Conservation (phyloP, 768 basidiomycete species). For the Boletus pseudo-olivaceus region DNA sequence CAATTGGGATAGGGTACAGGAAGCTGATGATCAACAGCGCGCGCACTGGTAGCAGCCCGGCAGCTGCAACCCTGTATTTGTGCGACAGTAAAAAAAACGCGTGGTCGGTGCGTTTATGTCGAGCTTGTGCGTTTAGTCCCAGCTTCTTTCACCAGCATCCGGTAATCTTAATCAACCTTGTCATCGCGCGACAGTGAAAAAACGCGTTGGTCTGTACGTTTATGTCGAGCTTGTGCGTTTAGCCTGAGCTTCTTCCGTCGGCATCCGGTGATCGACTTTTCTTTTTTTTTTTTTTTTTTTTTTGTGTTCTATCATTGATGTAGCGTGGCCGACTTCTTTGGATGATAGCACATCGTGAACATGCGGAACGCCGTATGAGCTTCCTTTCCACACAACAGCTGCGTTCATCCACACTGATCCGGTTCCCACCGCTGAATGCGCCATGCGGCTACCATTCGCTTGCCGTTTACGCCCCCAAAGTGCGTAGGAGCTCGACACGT, state of each 20-base stretch:
- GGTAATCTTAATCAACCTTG: background rate
- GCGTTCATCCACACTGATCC: background rate
- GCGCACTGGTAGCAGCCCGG: background rate
- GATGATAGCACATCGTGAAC: background rate
- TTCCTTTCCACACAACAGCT: background rate
- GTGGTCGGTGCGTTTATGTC: background rate
- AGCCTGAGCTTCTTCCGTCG: background rate
- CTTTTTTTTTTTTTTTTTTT: background rate
- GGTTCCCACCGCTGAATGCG: background rate
- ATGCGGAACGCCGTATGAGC: background rate
- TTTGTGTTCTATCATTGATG: background rate
- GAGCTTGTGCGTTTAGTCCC: background rate
- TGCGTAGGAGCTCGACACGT: background rate
- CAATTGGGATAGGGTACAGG: background rate
- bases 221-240: background rate
- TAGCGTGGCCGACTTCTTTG: background rate
- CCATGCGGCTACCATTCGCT: background rate
- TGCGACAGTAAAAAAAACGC: background rate
- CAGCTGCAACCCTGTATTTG: background rate
- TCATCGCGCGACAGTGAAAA: background rate
- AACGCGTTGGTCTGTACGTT: background rate
- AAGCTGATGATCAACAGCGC: background rate
- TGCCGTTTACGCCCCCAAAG: background rate
- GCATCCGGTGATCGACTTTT: background rate
- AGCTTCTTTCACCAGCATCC: background rate